phyloP scores from a whole-genome alignment of 2,329 filamentous ascomycete genomes.

The Neoscytalidium dimidiatum region DNA sequence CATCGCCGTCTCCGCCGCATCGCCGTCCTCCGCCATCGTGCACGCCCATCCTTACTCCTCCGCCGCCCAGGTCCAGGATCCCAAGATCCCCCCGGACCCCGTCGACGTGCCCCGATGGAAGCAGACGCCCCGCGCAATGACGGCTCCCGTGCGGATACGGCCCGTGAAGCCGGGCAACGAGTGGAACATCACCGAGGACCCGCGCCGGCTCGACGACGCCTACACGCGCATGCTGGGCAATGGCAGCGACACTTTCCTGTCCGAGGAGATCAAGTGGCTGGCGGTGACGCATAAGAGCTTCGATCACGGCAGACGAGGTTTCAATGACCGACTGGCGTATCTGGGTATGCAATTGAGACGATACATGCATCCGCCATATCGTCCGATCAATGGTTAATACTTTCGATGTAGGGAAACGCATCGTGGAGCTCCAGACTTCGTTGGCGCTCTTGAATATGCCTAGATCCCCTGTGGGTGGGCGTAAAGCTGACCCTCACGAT shows the following conservation, averaged over 20 bases:
- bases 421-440: slow-evolving; percentile 65
- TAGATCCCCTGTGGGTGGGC: slow-evolving; percentile 25
- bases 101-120: slow-evolving; percentile 51
- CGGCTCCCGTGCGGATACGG: slow-evolving; percentile 56
- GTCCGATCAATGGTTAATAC: not conserved
- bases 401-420: slow-evolving; percentile 58
- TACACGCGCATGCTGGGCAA: slow-evolving; percentile 76
- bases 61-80: slow-evolving; percentile 21
- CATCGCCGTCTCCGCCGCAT: slow-evolving; percentile 31
- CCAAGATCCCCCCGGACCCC: slow-evolving; percentile 25
- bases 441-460: slow-evolving; percentile 59
- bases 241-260: slow-evolving; percentile 71
- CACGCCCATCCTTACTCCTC: not conserved
- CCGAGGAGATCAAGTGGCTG: slow-evolving; percentile 94
- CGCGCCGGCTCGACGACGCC: slow-evolving; percentile 71
- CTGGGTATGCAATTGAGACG: slow-evolving; percentile 62
- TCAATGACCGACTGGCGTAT: slow-evolving; percentile 91
- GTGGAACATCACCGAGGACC: slow-evolving; percentile 76
- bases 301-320: slow-evolving; percentile 89
- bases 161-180: slow-evolving; percentile 56
- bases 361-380: not conserved
- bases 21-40: slow-evolving; percentile 35
- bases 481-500: slow-evolving; percentile 39
- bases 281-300: slow-evolving; percentile 98
- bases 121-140: slow-evolving; percentile 50